Base-by-base conservation (phyloP, 352 stramenopile species). In the Phytophthora boehmeriae region DNA sequence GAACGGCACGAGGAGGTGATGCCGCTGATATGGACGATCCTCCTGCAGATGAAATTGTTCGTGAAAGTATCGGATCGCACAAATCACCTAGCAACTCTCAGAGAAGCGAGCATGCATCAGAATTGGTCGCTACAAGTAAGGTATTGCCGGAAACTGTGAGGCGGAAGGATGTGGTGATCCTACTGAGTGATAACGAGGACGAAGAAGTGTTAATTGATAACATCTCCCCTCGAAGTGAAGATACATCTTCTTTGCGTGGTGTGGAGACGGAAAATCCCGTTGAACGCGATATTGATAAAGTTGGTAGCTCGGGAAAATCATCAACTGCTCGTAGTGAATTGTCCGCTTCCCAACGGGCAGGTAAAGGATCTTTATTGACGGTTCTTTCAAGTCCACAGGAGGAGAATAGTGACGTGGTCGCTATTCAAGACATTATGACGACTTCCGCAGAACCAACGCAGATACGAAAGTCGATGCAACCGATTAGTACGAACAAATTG, bases 21-120 rank as follows among this genome's bases (percentile, higher is more conserved):
- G 34, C 34, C 13, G 43, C 43, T 14, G 17, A 25, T 20, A 50
- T 22, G 5, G 54, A 49, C 32, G 11, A 38, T 17, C 34, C 28
- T 35, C 13, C 9, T 11, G 42, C 16, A 23, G 71, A 75, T 42
- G 81, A 90, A 46, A 88, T 91, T 43, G 79, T 91, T 9, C 75
- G 77, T 27, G 82, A 91, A 44, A 91, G 82, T 35, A n/a, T 75
- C 0, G 66, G 46, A 10, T 73, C 60, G 1, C 59, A 49, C 25
- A 77, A 65, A 30, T 71, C 63, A 1, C 25, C 22, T 20, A 43
- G 41, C 2, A 64, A 47, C 8, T 17, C 50, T 4, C 8, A 35
- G 27, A 16, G 5, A 28, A 69, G 54, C 54, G 47, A 66, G 14
- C 45, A 30, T 25, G 62, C 43, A 11, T 61, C 10, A 54, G 14